Percentiles rank a stretch among this genome's conserved stretches.
Conservation (phyloP, 1,284 basidiomycete species). For the Pseudozyma thailandica region DNA sequence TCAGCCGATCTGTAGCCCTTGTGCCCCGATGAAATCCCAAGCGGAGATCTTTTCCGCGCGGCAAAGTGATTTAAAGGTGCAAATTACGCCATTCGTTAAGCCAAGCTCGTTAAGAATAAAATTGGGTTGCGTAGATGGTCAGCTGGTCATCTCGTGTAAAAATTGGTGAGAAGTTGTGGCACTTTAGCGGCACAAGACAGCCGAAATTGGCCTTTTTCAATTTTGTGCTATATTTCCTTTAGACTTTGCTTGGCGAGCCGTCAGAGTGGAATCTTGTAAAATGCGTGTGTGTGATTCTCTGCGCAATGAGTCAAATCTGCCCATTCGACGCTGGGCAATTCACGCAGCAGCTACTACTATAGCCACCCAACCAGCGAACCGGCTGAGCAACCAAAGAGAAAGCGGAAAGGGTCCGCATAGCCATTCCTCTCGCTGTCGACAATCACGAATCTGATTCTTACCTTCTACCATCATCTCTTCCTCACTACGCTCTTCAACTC, state of each 20-base stretch:
- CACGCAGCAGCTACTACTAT: not conserved
- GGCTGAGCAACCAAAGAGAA: not conserved
- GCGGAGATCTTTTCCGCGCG: not conserved
- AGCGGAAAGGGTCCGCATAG: not conserved
- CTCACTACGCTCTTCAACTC: not conserved
- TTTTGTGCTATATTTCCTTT: conserved; percentile 3
- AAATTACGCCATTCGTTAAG: conserved; percentile 46
- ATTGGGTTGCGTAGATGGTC: conserved; percentile 1
- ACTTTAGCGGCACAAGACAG: not conserved
- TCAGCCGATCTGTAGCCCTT: not conserved
- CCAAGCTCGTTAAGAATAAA: conserved; percentile 20
- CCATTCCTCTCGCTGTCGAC: not conserved
- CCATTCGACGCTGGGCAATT: not conserved
- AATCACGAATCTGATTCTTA: not conserved
- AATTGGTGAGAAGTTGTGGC: not conserved
- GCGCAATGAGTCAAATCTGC: not conserved
- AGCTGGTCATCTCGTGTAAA: conserved; percentile 6
- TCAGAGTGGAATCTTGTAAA: not conserved
- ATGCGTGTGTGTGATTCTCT: too few species aligned
- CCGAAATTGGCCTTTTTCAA: not conserved
- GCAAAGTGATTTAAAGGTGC: not conserved
- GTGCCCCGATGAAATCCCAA: conserved; percentile 2
- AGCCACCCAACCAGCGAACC: not conserved
- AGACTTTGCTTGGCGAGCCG: not conserved
- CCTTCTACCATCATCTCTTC: conserved; percentile 3